Percentiles rank a stretch among this genome's conserved stretches.
These are phyloP conservation scores for Cordyceps militaris DNA, from an alignment of 2,329 filamentous ascomycete species.

Conservation along the genomic window DNA sequence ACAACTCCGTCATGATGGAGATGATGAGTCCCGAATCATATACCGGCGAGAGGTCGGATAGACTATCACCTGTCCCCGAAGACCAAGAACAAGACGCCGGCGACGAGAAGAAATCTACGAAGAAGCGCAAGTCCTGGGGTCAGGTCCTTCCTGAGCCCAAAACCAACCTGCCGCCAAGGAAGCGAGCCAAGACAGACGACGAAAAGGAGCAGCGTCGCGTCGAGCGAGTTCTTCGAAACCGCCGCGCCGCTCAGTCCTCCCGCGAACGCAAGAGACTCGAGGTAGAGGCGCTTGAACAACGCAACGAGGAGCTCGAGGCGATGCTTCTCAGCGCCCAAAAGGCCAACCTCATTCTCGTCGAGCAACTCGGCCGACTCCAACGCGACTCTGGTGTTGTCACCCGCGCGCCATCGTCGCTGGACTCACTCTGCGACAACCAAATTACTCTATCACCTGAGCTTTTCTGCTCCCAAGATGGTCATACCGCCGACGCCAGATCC, in stretches of 20 bases:
- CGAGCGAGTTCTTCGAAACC: conserved; percentile 93
- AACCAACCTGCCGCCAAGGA: conserved; percentile 89
- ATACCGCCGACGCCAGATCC: conserved; percentile 23
- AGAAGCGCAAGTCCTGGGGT: conserved; percentile 98
- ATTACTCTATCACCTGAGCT: conserved; percentile 53
- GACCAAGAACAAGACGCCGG: conserved; percentile 16
- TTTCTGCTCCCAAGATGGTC: conserved; percentile 42
- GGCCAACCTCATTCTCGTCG: conserved; percentile 39
- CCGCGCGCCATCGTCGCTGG: conserved; percentile 35
- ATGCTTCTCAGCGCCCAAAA: conserved; percentile 54
- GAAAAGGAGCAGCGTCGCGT: conserved; percentile 98
- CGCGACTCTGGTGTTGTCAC: conserved; percentile 35
- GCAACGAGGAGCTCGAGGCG: conserved; percentile 64
- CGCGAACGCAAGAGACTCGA: conserved; percentile 84
- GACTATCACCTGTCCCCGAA: conserved; percentile 3
- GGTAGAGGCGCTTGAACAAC: conserved; percentile 75
- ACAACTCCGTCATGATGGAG: conserved; percentile 34
- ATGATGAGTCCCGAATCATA: conserved; percentile 43
- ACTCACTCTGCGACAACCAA: conserved; percentile 37
- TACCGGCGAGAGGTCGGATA: conserved; percentile 22
- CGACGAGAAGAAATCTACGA: conserved; percentile 63
- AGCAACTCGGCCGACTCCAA: conserved; percentile 44
- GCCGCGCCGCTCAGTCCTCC: conserved; percentile 92
- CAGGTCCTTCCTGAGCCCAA: conserved; percentile 95
- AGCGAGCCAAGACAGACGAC: conserved; percentile 97